These are phyloP conservation scores for Lycium ferocissimum DNA, from an alignment of 257 asterid genomes.

Conservation along the genomic window DNA sequence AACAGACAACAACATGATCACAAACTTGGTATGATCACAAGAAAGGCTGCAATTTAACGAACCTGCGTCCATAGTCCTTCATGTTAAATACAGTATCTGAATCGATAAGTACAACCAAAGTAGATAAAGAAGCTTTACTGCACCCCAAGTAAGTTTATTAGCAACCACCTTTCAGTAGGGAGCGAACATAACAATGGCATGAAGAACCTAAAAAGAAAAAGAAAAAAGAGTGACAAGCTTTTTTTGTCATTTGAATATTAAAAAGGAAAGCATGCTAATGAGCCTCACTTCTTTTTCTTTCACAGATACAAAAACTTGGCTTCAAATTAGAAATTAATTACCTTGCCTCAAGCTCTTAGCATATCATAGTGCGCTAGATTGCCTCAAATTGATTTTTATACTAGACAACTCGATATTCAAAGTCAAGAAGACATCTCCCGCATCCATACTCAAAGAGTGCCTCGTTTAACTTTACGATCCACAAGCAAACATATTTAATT, in stretches of 20 bases:
- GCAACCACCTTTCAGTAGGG: constrained; percentile 24
- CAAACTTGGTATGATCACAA: not conserved
- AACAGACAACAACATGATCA: constrained; percentile 16
- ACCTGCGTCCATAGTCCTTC: constrained; percentile 50
- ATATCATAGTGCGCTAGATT: not conserved
- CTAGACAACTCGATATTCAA: not conserved
- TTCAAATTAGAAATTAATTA: constrained; percentile 21
- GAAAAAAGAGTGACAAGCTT: no score
- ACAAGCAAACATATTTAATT: not conserved
- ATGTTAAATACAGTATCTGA: constrained; percentile 44
- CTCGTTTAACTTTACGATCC: constrained; percentile 13
- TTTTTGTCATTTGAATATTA: no score
- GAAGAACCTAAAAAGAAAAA: constrained; percentile 19
- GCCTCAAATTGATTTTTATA: constrained; percentile 1
- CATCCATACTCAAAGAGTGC: not conserved
- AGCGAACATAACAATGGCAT: not conserved
- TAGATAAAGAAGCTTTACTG: constrained; percentile 27
- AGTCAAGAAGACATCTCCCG: not conserved
- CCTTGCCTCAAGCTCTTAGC: constrained; percentile 8
- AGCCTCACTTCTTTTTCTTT: not conserved
- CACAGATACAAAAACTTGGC: not conserved
- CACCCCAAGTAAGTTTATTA: constrained; percentile 14
- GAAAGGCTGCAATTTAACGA: constrained; percentile 25
- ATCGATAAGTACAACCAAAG: constrained; percentile 11
- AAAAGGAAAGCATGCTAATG: not conserved